Evolutionary conservation across 1,284 basidiomycete species (phyloP), one percentile per base, ranked within the genome.

Genomic region (Ceratobasidium theobromae): DNA sequence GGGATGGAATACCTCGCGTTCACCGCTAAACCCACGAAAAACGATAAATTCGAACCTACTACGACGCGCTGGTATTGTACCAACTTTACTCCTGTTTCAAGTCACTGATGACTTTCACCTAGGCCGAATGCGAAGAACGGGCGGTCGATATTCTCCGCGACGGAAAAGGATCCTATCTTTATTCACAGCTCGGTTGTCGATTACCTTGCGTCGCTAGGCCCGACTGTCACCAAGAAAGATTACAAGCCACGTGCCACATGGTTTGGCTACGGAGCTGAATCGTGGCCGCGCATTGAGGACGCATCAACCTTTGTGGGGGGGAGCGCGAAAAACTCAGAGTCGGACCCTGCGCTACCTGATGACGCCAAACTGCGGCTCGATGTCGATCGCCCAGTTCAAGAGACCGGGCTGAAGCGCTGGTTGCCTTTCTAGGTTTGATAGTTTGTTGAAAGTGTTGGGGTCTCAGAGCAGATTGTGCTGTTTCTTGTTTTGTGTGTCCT

Each of bases 241-340:
- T 65, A 65, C 18, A 41, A 45, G 18, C 62, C 62, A 3, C 62
- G 62, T 35, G 62, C 62, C 11, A 45, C 28, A n/a, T 65, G 62
- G 62, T 46, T 53, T 21, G 62, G 62, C 2, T 65, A 53, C n/a
- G 40, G 18, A 3, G 16, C 28, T 9, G 23, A 32, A 21, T 35
- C 43, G 3, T 65, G 49, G 62, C 62, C 62, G 2, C 51, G 51
- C 9, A 53, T 65, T 12, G 62, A 65, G 16, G 62, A 65, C 14
- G 51, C 46, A 38, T 38, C 35, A 8, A 8, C 35, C 9, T 8
- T 8, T 38, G 16, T 16, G 9, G 35, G 16, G 16, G 9, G 16
- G 8, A 16, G 35, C 35, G 8, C 35, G n/a, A n/a, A n/a, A n/a
- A n/a, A n/a, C 16, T 16, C 35, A 38, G 16, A 8, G 16, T 38